Conservation (phyloP, 73 alveolate species). For the Paramecium pentaurelia region DNA sequence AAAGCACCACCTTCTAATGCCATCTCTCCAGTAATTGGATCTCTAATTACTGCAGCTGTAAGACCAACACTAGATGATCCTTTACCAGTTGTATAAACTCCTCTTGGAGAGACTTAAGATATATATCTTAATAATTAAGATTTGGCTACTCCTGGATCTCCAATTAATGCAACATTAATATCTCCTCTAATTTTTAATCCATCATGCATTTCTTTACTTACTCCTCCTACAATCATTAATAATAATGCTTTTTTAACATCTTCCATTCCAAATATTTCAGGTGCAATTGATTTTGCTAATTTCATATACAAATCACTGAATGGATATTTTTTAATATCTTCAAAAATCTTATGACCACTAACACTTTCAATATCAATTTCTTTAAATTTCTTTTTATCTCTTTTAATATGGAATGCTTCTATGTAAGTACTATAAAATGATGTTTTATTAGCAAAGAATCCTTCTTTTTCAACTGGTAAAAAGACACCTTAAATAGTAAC, state of each 20-base stretch:
- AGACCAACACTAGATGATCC: conserved; percentile 99
- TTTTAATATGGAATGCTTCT: conserved; percentile 82
- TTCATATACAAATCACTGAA: conserved; percentile 65
- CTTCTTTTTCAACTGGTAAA: conserved; percentile 77
- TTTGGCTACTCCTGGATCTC: conserved; percentile 99
- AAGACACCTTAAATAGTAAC: conserved; percentile 84
- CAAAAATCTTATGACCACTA: conserved; percentile 52
- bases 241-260: conserved; percentile 97
- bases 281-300: conserved; percentile 93
- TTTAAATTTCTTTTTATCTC: conserved; percentile 85
- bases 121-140: conserved; percentile 93
- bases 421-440: conserved; percentile 86
- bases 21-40: conserved; percentile 85
- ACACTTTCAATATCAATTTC: conserved; percentile 76
- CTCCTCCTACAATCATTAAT: conserved; percentile 93
- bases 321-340: conserved; percentile 21
- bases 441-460: conserved; percentile 76
- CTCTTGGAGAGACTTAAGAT: conserved; percentile 93
- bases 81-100: conserved; percentile 98
- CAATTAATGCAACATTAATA: conserved; percentile 94
- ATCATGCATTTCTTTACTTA: conserved; percentile 90
- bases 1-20: conserved; percentile 98
- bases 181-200: conserved; percentile 98
- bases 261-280: conserved; percentile 95
- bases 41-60: conserved; percentile 97